These are phyloP conservation scores for Oehlia diaphana DNA, from an alignment of 192 early-diverging fungal species.

Conservation along the genomic window DNA sequence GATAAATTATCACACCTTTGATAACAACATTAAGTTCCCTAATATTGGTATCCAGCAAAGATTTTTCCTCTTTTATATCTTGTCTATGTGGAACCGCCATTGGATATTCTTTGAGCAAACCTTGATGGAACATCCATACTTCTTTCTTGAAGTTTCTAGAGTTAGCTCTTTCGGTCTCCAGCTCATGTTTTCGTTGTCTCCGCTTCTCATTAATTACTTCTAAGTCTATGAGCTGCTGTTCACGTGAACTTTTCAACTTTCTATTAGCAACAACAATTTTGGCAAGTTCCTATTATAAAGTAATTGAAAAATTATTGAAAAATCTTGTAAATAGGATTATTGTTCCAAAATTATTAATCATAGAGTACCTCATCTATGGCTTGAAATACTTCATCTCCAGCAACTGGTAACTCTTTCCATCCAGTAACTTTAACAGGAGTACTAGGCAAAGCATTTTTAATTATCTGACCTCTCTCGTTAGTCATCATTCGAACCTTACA, in stretches of 20 bases:
- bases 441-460: slow-evolving; percentile 81
- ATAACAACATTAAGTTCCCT: slow-evolving; percentile 62
- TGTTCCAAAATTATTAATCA: neutral
- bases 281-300: slow-evolving; percentile 59
- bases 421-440: slow-evolving; percentile 85
- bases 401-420: slow-evolving; percentile 90
- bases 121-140: slow-evolving; percentile 67
- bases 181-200: slow-evolving; percentile 49
- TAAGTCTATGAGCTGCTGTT: slow-evolving; percentile 61
- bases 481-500: slow-evolving; percentile 85
- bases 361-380: slow-evolving; percentile 58
- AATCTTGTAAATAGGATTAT: neutral
- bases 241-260: slow-evolving; percentile 58
- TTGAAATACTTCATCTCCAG: slow-evolving; percentile 87
- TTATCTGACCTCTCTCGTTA: slow-evolving; percentile 70
- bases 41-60: slow-evolving; percentile 40
- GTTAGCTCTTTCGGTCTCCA: slow-evolving; percentile 50
- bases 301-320: neutral
- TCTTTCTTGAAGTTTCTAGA: slow-evolving; percentile 58
- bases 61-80: slow-evolving; percentile 37
- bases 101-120: slow-evolving; percentile 55
- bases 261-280: slow-evolving; percentile 75
- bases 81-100: slow-evolving; percentile 40
- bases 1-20: slow-evolving; percentile 55
- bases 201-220: slow-evolving; percentile 80